These are phyloP conservation scores for Starmerella geochares DNA, from an alignment of 805 yeast genomes.

Conservation along the genomic window DNA sequence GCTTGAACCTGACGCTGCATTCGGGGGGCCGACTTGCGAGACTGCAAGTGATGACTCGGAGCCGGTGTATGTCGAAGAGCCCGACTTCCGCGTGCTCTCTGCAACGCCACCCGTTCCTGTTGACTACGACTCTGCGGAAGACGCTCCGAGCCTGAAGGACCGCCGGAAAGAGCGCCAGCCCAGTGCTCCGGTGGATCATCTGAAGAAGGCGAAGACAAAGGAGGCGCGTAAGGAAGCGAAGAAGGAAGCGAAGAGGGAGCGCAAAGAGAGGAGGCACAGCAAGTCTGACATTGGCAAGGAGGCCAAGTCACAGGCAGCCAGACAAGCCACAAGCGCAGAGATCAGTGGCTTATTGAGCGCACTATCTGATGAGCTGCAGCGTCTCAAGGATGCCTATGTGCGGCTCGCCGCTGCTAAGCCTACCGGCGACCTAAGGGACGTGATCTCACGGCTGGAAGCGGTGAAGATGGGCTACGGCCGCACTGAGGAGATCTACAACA, in stretches of 20 bases:
- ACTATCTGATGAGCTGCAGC: slow-evolving; percentile 9
- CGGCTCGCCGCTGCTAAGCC: neutral
- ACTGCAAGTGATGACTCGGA: slow-evolving; percentile 17
- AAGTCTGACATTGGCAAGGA: neutral
- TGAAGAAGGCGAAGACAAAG: slow-evolving; percentile 9
- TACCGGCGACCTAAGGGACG: slow-evolving; percentile 5
- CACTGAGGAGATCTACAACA: slow-evolving; percentile 18
- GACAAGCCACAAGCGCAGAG: slow-evolving; percentile 3
- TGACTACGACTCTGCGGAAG: slow-evolving; percentile 1
- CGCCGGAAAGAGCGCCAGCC: slow-evolving; percentile 12
- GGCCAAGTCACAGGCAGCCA: neutral
- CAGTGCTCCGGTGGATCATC: slow-evolving; percentile 1
- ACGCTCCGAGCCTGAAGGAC: slow-evolving; percentile 4
- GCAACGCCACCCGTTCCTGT: slow-evolving; percentile 5
- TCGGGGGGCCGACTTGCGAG: slow-evolving; percentile 18
- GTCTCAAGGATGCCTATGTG: slow-evolving; percentile 9
- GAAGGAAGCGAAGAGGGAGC: neutral
- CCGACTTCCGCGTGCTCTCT: slow-evolving; percentile 3
- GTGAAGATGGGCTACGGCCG: slow-evolving; percentile 13
- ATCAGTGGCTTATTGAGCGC: slow-evolving; percentile 6
- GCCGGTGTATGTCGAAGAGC: slow-evolving; percentile 6
- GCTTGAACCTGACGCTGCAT: neutral
- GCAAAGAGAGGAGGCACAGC: neutral
- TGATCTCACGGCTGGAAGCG: slow-evolving; percentile 10
- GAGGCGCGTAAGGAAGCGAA: neutral